phyloP scores from a whole-genome alignment of 176 grass and related monocot genomes.

The Neostapfia colusana region DNA sequence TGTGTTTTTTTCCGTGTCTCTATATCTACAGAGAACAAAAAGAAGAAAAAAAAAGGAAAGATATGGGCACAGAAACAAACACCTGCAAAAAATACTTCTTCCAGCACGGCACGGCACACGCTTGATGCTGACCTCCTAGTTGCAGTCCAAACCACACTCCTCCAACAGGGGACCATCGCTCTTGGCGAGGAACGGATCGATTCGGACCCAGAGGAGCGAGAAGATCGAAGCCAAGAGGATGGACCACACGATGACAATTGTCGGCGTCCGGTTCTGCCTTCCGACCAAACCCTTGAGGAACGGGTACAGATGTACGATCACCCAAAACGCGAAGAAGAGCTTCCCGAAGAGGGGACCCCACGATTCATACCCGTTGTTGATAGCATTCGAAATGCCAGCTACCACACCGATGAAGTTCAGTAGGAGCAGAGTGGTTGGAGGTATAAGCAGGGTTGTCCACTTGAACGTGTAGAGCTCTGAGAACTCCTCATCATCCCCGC shows the following conservation, averaged over 20 bases:
- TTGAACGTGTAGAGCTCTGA: slow-evolving; percentile 74
- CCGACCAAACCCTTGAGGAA: slow-evolving; percentile 82
- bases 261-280: slow-evolving; percentile 73
- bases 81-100: slow-evolving; percentile 57
- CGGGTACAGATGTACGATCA: slow-evolving; percentile 76
- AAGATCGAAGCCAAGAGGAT: slow-evolving; percentile 76
- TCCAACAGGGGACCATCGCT: slow-evolving; percentile 43
- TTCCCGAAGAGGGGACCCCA: slow-evolving; percentile 75
- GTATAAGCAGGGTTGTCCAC: slow-evolving; percentile 71
- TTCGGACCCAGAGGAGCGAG: slow-evolving; percentile 63
- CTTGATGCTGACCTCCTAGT: slow-evolving; percentile 39
- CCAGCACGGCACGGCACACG: slow-evolving; percentile 22
- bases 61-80: slow-evolving; percentile 52
- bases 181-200: slow-evolving; percentile 67
- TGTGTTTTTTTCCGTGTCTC: slow-evolving; percentile 36
- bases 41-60: slow-evolving; percentile 32
- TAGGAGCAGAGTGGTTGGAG: slow-evolving; percentile 65
- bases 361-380: slow-evolving; percentile 75
- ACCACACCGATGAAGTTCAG: slow-evolving; percentile 68
- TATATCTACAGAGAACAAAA: slow-evolving; percentile 54
- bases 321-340: slow-evolving; percentile 79
- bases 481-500: slow-evolving; percentile 65
- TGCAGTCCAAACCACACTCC: slow-evolving; percentile 57
- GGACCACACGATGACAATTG: slow-evolving; percentile 75
- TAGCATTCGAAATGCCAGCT: slow-evolving; percentile 63